Evolutionary conservation across 768 basidiomycete species (phyloP).

Genomic region (Paxillus involutus): DNA sequence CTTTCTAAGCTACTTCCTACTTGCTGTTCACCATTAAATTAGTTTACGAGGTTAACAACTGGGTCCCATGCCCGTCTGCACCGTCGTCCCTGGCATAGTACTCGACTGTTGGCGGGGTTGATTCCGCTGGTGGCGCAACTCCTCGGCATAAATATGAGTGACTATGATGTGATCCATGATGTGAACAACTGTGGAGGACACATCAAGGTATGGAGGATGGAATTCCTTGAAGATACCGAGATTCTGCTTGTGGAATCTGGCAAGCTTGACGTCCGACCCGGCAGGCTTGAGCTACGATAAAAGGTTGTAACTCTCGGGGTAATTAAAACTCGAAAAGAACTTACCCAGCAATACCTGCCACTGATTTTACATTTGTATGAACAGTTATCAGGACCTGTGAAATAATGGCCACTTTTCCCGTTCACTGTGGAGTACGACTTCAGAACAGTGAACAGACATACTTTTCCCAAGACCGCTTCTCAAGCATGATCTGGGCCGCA

Average conservation of each 20-base stretch:
- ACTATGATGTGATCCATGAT: slow-evolving; percentile 28
- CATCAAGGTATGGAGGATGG: slow-evolving; percentile 23
- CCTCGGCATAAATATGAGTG: slow-evolving; percentile 23
- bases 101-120: neutral
- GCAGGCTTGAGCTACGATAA: slow-evolving; percentile 6
- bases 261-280: slow-evolving; percentile 15
- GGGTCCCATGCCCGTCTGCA: too few species aligned
- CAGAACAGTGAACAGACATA: slow-evolving; percentile 3
- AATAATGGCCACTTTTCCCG: slow-evolving; percentile 27
- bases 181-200: slow-evolving; percentile 12
- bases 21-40: too few species aligned
- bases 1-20: too few species aligned
- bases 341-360: slow-evolving; percentile 24
- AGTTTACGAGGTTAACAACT: too few species aligned
- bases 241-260: slow-evolving; percentile 25
- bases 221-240: slow-evolving; percentile 14
- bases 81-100: too few species aligned
- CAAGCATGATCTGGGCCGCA: slow-evolving; percentile 9
- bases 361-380: slow-evolving; percentile 35
- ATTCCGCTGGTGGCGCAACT: slow-evolving; percentile 9
- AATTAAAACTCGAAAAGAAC: neutral
- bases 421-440: neutral
- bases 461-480: slow-evolving; percentile 15
- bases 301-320: neutral
- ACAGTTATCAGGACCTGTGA: slow-evolving; percentile 29